Base-by-base conservation (phyloP, 257 asterid genomes). In the Cruciata laevipes region DNA sequence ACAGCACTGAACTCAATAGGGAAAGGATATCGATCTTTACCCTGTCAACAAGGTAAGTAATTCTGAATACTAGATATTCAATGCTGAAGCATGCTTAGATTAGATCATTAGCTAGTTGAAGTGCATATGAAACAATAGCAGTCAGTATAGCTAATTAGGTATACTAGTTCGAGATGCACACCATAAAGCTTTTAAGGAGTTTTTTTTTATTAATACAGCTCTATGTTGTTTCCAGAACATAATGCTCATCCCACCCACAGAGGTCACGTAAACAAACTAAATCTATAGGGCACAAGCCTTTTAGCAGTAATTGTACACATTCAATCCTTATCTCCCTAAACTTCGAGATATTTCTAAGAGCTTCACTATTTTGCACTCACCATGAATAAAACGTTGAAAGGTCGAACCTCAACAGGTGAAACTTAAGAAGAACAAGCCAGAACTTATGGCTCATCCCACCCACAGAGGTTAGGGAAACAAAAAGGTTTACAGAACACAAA, bases 1-100 rank as follows among this genome's bases (percentile, higher is more conserved):
- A 84, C 65, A 57, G 92, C 92, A 71, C 75, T 91, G 80, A 86
- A 93, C 69, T 96, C 99, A 78, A 88, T 75, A 33, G 97, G 99
- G 80, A 88, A 93, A 59, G 99, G 99, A 83, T 88, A 86, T 59
- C 99, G 88, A 70, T 90, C 92, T 80, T 88, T 93, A 14, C 99
- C 99, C 99, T 93, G 83, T 62, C 74, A 75, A 74, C 65, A 30
- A 63, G 63, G 69, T 27, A 58, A 62, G 14, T 61, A 62, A 81
- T 65, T 35, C 61, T 30, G 61, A 40, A 64, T 20, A 18, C 18
- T 35, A 23, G 6, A 61, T 61, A 47, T 8, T 61, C 66, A 61
- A 20, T 33, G 53, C 67, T 38, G 20, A 35, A 64, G 5, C 51
- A 40, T 21, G 24, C 32, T 49, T n/a, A 25, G 35, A 23, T 47